phyloP scores from a whole-genome alignment of 1,284 basidiomycete genomes.

The Rhodotorula sp. region DNA sequence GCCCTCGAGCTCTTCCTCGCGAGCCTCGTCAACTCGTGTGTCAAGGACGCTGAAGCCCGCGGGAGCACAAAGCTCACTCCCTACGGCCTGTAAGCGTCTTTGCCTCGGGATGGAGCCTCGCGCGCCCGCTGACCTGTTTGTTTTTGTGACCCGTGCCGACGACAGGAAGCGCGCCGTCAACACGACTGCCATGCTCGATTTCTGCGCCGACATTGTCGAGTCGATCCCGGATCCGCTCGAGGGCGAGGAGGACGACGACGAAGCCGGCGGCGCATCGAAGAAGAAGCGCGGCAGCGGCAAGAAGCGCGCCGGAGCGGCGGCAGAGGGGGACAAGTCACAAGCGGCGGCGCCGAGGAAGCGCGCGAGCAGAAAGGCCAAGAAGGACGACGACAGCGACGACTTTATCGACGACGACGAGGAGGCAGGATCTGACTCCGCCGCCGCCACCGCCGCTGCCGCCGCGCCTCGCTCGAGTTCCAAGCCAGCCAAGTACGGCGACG shows the following conservation, averaged over 20 bases:
- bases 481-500: not conserved
- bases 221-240: slow-evolving; percentile 75
- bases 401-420: slow-evolving; percentile 19
- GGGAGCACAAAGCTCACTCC: slow-evolving; percentile 88
- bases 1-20: slow-evolving; percentile 91
- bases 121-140: not conserved
- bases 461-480: not conserved
- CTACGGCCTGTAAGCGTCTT: slow-evolving; percentile 79
- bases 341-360: slow-evolving; percentile 44
- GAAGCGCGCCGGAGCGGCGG: slow-evolving; percentile 45
- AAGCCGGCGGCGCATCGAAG: slow-evolving; percentile 56
- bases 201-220: slow-evolving; percentile 92
- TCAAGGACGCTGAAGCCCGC: slow-evolving; percentile 73
- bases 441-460: no score
- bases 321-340: slow-evolving; percentile 31
- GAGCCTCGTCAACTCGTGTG: slow-evolving; percentile 78
- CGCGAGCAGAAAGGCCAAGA: slow-evolving; percentile 3
- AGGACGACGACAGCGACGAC: slow-evolving; percentile 24
- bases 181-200: slow-evolving; percentile 86
- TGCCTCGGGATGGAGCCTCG: not conserved
- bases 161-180: slow-evolving; percentile 88
- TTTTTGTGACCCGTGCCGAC: not conserved
- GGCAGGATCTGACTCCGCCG: not conserved
- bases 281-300: slow-evolving; percentile 42
- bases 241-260: slow-evolving; percentile 53